Conservation (phyloP, 352 stramenopile genomes). For the Lagenidium sp. region DNA sequence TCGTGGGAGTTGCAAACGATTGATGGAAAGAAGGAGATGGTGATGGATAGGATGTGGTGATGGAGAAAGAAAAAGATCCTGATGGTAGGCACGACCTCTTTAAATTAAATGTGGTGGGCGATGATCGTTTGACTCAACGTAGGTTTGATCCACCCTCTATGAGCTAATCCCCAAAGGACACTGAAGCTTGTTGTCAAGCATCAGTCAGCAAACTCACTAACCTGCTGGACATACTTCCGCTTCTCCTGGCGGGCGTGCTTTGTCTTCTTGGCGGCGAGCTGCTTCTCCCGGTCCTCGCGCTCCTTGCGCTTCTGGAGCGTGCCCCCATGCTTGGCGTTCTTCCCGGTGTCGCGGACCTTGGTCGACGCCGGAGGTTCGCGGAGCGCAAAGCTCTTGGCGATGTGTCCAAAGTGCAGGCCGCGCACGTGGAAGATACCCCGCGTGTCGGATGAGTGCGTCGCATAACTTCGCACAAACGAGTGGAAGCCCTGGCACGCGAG, state of each 20-base stretch:
- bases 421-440: slow-evolving; percentile 91
- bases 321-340: slow-evolving; percentile 67
- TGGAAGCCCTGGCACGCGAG: slow-evolving; percentile 87
- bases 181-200: too few relatives aligned
- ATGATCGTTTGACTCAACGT: not conserved
- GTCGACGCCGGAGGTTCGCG: slow-evolving; percentile 72
- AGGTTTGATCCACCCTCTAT: too few relatives aligned
- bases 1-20: too few relatives aligned
- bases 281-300: slow-evolving; percentile 57
- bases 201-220: slow-evolving; percentile 75
- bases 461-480: slow-evolving; percentile 91
- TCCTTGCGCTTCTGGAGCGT: slow-evolving; percentile 81
- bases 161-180: too few relatives aligned
- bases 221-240: slow-evolving; percentile 56
- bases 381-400: slow-evolving; percentile 90
- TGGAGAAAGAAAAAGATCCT: not conserved
- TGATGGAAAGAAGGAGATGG: too few relatives aligned
- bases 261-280: slow-evolving; percentile 35
- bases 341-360: slow-evolving; percentile 68
- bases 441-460: slow-evolving; percentile 86
- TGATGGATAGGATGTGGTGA: not conserved
- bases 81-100: not conserved
- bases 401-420: slow-evolving; percentile 90
- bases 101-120: not conserved
- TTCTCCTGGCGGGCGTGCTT: slow-evolving; percentile 56